These are phyloP conservation scores for Przewalskia tangutica DNA, from an alignment of 257 asterid genomes.

Conservation along the genomic window DNA sequence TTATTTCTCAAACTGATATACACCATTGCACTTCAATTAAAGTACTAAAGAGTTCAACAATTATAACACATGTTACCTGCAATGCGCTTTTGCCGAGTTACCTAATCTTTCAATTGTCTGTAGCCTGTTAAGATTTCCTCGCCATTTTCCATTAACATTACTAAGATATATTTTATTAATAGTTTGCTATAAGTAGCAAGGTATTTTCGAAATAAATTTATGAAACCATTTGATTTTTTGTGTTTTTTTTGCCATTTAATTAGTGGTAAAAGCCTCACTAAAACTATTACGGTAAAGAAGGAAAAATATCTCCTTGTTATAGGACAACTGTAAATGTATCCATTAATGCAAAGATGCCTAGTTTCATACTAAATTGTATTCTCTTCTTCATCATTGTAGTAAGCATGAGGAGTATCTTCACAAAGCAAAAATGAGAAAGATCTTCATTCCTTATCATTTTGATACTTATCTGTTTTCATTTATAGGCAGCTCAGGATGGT, in stretches of 20 bases:
- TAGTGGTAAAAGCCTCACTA: not conserved
- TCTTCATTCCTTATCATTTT: not conserved
- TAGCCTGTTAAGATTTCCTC: not conserved
- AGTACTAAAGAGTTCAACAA: no score
- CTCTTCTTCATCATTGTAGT: not conserved
- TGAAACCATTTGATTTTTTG: not conserved
- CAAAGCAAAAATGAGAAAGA: not conserved
- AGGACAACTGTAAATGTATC: no score
- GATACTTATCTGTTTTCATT: constrained; percentile 2
- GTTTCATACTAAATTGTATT: not conserved
- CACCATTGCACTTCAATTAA: no score
- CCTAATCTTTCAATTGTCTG: not conserved
- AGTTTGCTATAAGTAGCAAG: not conserved
- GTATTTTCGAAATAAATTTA: no score
- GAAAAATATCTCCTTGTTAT: not conserved
- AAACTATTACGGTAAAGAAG: not conserved
- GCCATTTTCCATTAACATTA: not conserved
- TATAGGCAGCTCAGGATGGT: constrained; percentile 93
- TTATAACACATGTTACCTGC: no score
- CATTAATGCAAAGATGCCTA: not conserved
- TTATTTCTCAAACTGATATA: no score
- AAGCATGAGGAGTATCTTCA: not conserved
- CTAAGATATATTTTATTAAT: no score
- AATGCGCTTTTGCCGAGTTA: no score
- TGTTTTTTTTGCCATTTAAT: not conserved